These are phyloP conservation scores for Arachis stenosperma DNA, from an alignment of 306 rosid species.

Conservation along the genomic window DNA sequence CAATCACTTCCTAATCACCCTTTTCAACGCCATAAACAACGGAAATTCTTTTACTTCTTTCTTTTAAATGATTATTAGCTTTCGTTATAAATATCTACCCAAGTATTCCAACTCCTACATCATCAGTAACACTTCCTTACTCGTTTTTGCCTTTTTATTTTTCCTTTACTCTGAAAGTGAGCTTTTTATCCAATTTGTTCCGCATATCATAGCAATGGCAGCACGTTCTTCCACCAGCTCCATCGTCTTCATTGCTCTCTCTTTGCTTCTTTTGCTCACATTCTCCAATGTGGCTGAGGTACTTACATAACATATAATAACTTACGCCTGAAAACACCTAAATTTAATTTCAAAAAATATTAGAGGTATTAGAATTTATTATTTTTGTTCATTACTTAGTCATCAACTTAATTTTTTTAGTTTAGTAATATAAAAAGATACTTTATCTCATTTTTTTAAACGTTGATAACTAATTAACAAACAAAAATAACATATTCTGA, in stretches of 20 bases:
- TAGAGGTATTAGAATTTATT: no score
- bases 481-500: no score
- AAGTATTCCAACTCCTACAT: background rate
- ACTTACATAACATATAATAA: background rate
- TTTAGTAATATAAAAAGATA: no score
- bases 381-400: no score
- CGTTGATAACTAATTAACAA: no score
- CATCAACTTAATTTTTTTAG: no score
- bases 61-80: background rate
- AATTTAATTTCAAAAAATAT: no score
- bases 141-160: background rate
- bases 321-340: background rate
- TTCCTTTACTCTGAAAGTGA: background rate
- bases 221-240: slow-evolving; percentile 40
- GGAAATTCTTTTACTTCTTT: slow-evolving; percentile 31
- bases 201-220: slow-evolving; percentile 41
- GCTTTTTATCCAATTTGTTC: background rate
- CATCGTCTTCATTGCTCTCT: slow-evolving; percentile 46
- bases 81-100: slow-evolving; percentile 45
- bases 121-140: background rate
- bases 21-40: slow-evolving; percentile 55
- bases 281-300: slow-evolving; percentile 68
- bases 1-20: slow-evolving; percentile 22
- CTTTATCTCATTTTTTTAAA: no score
- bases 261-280: slow-evolving; percentile 65